Base-by-base conservation (phyloP, 2,329 filamentous ascomycete species). In the Exophiala phaeomuriformis region DNA sequence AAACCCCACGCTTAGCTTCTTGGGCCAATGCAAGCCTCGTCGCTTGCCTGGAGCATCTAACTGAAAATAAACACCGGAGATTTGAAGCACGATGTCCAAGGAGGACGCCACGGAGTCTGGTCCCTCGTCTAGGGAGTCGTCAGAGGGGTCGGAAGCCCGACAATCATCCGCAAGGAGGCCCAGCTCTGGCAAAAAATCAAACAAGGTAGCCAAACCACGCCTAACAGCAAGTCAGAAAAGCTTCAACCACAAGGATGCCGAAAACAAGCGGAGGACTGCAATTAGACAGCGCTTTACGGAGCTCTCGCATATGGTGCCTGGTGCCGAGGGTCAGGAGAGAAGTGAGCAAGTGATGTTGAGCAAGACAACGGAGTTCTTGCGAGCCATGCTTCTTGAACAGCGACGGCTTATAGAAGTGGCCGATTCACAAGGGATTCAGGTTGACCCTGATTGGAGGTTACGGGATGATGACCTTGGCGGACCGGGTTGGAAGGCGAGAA, bases 221-320 rank as follows among this genome's bases (percentile, higher is more conserved):
- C 72, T 88, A 56, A 83, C 82, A 44, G 83, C 86, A 61, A 75
- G 81, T 57, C 82, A 87, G 65, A 87, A 86, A 75, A 86, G 86
- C 67, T 80, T 79, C 64, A 87, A 88, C 65, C 84, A 87, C 69
- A 86, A 86, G 62, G 79, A 80, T 28, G 85, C 82, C 3, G 77
- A 79, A 60, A 76, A 79, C 61, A 79, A 85, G 69, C 80, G 83
- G 35, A 80, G 83, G 42, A 79, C 83, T 53, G 86, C 85, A 9
- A 95, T 95, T 61, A 80, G 90, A 44, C 83, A 88, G 54, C 88
- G 86, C 52, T 95, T 94, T 67, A 88, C 95, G 68, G 80, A 83
- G 33, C 78, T 95, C 29, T 87, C 87, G 10, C 80, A 84, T 49
- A 77, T 94, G 32, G 88, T 95, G 1, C 90, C 90, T 0, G 88